These are phyloP conservation scores for Escovopsis sp. DNA, from an alignment of 2,329 filamentous ascomycete species.

Conservation along the genomic window DNA sequence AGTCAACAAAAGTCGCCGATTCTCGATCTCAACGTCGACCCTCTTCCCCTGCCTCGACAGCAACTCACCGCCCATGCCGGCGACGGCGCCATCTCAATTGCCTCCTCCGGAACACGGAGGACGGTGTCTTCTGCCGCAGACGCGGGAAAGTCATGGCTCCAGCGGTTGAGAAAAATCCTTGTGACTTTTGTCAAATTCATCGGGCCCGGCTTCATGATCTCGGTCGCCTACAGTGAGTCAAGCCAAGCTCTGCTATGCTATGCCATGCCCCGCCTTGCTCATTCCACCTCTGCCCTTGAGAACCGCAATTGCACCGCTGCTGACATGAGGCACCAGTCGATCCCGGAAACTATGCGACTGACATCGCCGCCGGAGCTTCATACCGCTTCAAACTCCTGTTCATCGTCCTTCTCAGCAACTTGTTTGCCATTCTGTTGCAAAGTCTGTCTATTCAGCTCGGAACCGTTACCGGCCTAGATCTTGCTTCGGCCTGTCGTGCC, in stretches of 20 bases:
- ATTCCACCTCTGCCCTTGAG: no score
- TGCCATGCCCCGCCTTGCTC: no score
- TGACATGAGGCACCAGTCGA: constrained; percentile 27
- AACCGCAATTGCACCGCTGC: background rate
- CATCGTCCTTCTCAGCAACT: constrained; percentile 51
- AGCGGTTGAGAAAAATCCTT: constrained; percentile 7
- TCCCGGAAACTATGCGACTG: constrained; percentile 55
- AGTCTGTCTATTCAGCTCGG: constrained; percentile 53
- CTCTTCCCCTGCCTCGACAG: background rate
- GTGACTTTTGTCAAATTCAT: constrained; percentile 29
- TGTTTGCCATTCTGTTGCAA: constrained; percentile 58
- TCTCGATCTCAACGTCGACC: background rate
- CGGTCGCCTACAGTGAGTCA: constrained; percentile 39
- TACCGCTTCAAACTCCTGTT: constrained; percentile 53
- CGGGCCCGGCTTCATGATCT: constrained; percentile 51
- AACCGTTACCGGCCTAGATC: constrained; percentile 51
- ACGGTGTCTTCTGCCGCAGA: background rate
- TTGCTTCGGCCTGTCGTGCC: constrained; percentile 49
- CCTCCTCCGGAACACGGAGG: constrained; percentile 1
- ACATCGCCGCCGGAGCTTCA: constrained; percentile 50
- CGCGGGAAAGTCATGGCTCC: constrained; percentile 3
- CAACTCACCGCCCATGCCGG: background rate
- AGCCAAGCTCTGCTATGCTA: no score
- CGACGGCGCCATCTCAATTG: background rate
- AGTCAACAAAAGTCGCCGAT: background rate